These are phyloP conservation scores for Trichocomaceae sp. DNA, from an alignment of 2,329 filamentous ascomycete species.

Conservation along the genomic window DNA sequence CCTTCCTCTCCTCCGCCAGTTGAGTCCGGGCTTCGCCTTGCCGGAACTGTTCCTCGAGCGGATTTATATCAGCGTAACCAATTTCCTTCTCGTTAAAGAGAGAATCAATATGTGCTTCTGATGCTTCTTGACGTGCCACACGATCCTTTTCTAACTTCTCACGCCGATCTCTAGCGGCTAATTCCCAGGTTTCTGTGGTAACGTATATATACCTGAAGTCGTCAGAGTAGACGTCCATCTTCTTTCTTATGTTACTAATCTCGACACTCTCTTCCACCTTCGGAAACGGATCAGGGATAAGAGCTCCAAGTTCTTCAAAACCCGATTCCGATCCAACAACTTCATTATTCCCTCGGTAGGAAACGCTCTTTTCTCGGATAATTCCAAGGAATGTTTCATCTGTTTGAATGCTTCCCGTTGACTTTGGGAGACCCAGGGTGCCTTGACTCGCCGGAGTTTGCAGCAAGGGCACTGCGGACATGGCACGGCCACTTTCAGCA, in stretches of 20 bases:
- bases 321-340: slow-evolving; percentile 24
- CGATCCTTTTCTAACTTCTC: slow-evolving; percentile 44
- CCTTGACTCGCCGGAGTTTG: slow-evolving; percentile 14
- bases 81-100: slow-evolving; percentile 53
- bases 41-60: slow-evolving; percentile 50
- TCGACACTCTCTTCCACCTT: slow-evolving; percentile 29
- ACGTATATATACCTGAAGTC: slow-evolving; percentile 41
- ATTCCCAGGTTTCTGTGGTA: slow-evolving; percentile 42
- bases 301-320: slow-evolving; percentile 30
- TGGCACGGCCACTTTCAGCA: slow-evolving; percentile 38
- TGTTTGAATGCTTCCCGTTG: slow-evolving; percentile 25
- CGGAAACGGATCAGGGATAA: slow-evolving; percentile 29
- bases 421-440: slow-evolving; percentile 17
- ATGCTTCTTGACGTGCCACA: slow-evolving; percentile 45
- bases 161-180: slow-evolving; percentile 37
- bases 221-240: slow-evolving; percentile 32
- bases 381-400: slow-evolving; percentile 44
- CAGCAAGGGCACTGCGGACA: slow-evolving; percentile 29
- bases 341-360: slow-evolving; percentile 28
- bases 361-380: slow-evolving; percentile 40
- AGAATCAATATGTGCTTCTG: slow-evolving; percentile 47
- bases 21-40: slow-evolving; percentile 46
- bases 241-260: slow-evolving; percentile 27
- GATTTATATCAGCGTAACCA: slow-evolving; percentile 51
- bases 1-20: slow-evolving; percentile 47